phyloP scores from a whole-genome alignment of 2,329 filamentous ascomycete genomes.

The Stagonosporopsis rhizophila region DNA sequence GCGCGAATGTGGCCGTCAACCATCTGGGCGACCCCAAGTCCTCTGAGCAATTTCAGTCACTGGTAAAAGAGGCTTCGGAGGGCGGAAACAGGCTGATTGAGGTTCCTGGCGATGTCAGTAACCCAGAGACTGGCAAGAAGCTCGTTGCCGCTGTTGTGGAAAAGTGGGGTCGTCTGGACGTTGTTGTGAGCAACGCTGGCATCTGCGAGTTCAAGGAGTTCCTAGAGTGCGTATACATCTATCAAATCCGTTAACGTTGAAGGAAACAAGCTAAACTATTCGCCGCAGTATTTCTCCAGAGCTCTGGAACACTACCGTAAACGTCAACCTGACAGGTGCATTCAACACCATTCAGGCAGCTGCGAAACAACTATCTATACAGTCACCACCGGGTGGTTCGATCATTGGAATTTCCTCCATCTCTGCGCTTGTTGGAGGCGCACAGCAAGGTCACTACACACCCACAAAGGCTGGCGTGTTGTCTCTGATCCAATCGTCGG shows the following conservation, averaged over 20 bases:
- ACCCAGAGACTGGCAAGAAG: constrained; percentile 72
- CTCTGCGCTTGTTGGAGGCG: constrained; percentile 78
- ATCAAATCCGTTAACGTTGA: neutral
- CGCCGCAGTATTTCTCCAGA: constrained; percentile 66
- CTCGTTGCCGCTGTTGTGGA: constrained; percentile 72
- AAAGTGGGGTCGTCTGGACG: constrained; percentile 61
- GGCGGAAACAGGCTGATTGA: constrained; percentile 61
- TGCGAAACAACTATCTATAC: constrained; percentile 77
- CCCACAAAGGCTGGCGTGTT: constrained; percentile 83
- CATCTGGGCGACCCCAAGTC: constrained; percentile 69
- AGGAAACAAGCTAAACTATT: neutral
- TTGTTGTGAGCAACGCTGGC: constrained; percentile 89
- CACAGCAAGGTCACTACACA: constrained; percentile 82
- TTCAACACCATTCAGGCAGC: constrained; percentile 88
- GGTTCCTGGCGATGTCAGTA: constrained; percentile 77
- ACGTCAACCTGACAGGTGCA: constrained; percentile 85
- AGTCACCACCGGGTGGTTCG: constrained; percentile 70
- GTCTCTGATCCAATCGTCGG: constrained; percentile 82
- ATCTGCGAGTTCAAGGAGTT: constrained; percentile 90
- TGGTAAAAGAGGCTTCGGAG: constrained; percentile 51
- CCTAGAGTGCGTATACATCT: constrained; percentile 62
- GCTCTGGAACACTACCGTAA: constrained; percentile 74
- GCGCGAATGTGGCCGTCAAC: constrained; percentile 80
- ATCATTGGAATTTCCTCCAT: constrained; percentile 82
- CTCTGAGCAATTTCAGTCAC: constrained; percentile 55